Evolutionary conservation across 176 grass and related monocot genomes (phyloP).

Genomic region (Lolium perenne): DNA sequence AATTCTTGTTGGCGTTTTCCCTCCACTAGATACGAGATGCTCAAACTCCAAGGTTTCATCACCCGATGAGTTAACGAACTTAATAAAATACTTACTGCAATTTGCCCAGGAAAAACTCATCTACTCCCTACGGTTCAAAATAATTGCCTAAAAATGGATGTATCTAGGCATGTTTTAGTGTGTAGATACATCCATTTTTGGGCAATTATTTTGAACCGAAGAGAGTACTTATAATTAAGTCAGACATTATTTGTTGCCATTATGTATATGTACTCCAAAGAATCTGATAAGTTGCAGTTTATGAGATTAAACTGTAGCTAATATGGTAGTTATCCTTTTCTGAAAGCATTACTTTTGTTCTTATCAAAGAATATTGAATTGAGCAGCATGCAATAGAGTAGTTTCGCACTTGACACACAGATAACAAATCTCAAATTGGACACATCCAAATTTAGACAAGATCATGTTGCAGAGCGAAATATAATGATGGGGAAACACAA

Average conservation of each 20-base stretch:
- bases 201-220: no score
- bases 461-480: not conserved
- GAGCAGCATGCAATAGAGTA: not conserved
- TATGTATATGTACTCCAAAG: not conserved
- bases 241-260: not conserved
- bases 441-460: not conserved
- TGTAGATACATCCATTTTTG: no score
- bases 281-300: not conserved
- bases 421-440: not conserved
- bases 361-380: conserved; percentile 5
- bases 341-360: not conserved
- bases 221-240: not conserved
- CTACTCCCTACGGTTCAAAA: no score
- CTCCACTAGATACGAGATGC: not conserved
- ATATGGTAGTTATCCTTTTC: not conserved
- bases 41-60: conserved; percentile 6
- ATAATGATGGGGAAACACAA: conserved; percentile 20
- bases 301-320: not conserved
- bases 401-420: not conserved
- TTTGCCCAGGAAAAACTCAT: not conserved
- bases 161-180: no score
- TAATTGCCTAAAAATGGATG: no score
- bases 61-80: not conserved
- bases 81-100: not conserved
- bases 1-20: not conserved